A percentile compares a stretch with the other conserved stretches of the same genome.
phyloP scores from a whole-genome alignment of 805 yeast genomes.

The Candida pseudofarinosa region DNA sequence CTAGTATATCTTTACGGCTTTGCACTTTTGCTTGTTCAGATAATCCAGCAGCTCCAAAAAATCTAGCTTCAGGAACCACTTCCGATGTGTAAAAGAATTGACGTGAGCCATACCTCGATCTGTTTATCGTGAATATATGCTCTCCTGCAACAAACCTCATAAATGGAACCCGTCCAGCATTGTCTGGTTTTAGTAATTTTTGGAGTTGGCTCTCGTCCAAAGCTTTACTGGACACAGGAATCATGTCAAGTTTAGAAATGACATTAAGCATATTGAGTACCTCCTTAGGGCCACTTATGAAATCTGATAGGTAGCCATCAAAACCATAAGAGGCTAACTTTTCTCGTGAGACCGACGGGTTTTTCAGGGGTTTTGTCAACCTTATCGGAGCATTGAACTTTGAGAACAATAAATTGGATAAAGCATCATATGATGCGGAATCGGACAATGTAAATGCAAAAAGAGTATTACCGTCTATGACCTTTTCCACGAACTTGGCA shows the following conservation, averaged over 20 bases:
- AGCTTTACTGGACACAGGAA: conserved; percentile 60
- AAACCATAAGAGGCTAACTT: conserved; percentile 55
- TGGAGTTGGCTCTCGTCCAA: conserved; percentile 39
- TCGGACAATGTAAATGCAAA: conserved; percentile 61
- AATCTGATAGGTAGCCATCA: conserved; percentile 75
- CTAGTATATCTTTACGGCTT: conserved; percentile 11
- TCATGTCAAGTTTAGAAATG: conserved; percentile 40
- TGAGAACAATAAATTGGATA: conserved; percentile 35
- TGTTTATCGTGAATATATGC: conserved; percentile 44
- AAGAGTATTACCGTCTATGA: conserved; percentile 50
- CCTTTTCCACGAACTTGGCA: conserved; percentile 55
- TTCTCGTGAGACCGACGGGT: conserved; percentile 4
- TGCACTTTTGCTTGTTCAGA: conserved; percentile 21
- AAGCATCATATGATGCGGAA: conserved; percentile 43
- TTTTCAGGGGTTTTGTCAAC: conserved; percentile 26
- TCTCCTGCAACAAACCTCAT: conserved; percentile 59
- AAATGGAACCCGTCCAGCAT: conserved; percentile 43
- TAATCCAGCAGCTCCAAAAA: conserved; percentile 31
- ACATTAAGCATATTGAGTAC: conserved; percentile 73
- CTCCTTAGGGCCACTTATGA: conserved; percentile 64
- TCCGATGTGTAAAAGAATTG: conserved; percentile 46
- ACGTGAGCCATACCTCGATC: conserved; percentile 62
- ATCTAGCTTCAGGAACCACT: conserved; percentile 22
- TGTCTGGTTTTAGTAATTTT: conserved; percentile 28
- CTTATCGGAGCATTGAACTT: conserved; percentile 54